A percentile compares a stretch with the other conserved stretches of the same genome.
Conservation (phyloP, 805 yeast genomes). For the Kodamaea restingae region DNA sequence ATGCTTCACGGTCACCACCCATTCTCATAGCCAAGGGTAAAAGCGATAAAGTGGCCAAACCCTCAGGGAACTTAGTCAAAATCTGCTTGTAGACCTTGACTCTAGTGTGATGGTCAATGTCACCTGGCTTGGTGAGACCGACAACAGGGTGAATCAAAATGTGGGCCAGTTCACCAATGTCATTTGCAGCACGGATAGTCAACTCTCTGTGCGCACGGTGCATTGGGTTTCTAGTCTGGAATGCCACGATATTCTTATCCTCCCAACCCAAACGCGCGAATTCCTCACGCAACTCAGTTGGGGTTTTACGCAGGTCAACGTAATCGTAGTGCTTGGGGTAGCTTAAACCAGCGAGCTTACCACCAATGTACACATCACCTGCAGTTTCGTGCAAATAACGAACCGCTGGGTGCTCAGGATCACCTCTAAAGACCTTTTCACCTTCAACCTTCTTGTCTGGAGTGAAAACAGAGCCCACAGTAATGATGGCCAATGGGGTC, state of each 20-base stretch:
- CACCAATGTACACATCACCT: conserved; percentile 86
- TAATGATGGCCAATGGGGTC: conserved; percentile 72
- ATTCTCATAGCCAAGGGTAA: conserved; percentile 97
- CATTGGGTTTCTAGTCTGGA: conserved; percentile 98
- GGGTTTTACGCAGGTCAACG: conserved; percentile 81
- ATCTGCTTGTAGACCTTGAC: conserved; percentile 92
- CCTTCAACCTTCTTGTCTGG: conserved; percentile 85
- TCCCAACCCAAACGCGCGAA: conserved; percentile 80
- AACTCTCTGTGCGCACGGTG: conserved; percentile 97
- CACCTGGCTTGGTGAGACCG: conserved; percentile 96
- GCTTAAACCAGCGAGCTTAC: conserved; percentile 76
- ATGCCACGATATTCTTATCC: conserved; percentile 73
- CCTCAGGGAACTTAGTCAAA: conserved; percentile 88
- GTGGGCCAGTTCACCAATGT: conserved; percentile 68
- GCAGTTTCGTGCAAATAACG: conserved; percentile 67
- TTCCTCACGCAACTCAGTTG: conserved; percentile 84
- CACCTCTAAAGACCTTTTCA: conserved; percentile 86
- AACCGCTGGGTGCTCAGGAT: conserved; percentile 94
- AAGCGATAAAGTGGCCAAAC: conserved; percentile 84
- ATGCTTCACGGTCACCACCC: conserved; percentile 98
- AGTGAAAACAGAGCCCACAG: conserved; percentile 71
- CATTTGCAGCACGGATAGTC: conserved; percentile 95
- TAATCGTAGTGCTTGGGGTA: conserved; percentile 89
- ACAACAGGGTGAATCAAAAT: conserved; percentile 95
- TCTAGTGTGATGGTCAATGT: conserved; percentile 95